These are phyloP conservation scores for Trichocladium uniseriatum DNA, from an alignment of 495 filamentous ascomycete genomes.

Conservation along the genomic window DNA sequence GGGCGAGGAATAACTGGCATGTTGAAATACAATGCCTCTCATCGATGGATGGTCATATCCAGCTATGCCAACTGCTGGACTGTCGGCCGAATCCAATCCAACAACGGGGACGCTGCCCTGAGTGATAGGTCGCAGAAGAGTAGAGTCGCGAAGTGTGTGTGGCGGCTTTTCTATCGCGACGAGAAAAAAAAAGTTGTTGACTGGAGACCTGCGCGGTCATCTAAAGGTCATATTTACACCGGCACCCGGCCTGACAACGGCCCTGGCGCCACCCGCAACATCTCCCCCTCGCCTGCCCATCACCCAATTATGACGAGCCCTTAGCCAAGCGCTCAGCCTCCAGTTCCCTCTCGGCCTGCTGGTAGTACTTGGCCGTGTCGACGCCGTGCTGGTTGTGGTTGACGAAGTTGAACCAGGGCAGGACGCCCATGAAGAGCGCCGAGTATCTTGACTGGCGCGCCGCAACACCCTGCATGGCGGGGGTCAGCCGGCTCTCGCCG, in stretches of 20 bases:
- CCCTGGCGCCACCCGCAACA: not conserved
- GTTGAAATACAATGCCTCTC: too few species aligned
- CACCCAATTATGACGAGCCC: slow-evolving; percentile 7
- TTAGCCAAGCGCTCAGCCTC: slow-evolving; percentile 56
- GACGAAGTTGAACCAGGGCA: slow-evolving; percentile 97
- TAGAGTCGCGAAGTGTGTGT: too few species aligned
- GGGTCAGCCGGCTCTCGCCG: slow-evolving; percentile 62
- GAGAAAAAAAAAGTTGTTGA: slow-evolving; percentile 14
- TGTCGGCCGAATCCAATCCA: too few species aligned
- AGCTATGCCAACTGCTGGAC: too few species aligned
- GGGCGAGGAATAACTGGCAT: too few species aligned
- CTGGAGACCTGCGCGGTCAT: slow-evolving; percentile 14
- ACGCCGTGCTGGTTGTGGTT: slow-evolving; percentile 97
- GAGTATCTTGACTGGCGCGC: slow-evolving; percentile 87
- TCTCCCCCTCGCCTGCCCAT: not conserved
- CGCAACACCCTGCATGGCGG: slow-evolving; percentile 90
- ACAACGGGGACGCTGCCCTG: too few species aligned
- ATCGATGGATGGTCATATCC: too few species aligned
- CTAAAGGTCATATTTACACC: slow-evolving; percentile 25
- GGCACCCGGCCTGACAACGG: slow-evolving; percentile 14
- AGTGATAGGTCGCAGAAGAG: too few species aligned
- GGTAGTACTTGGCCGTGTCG: slow-evolving; percentile 97
- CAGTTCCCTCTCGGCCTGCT: slow-evolving; percentile 87
- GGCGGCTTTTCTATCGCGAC: slow-evolving; percentile 2
- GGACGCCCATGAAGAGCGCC: slow-evolving; percentile 64